Evolutionary conservation across 495 filamentous ascomycete species (phyloP), one percentile per base, ranked within the genome.

Genomic region (Hyaloscypha hepaticicola): DNA sequence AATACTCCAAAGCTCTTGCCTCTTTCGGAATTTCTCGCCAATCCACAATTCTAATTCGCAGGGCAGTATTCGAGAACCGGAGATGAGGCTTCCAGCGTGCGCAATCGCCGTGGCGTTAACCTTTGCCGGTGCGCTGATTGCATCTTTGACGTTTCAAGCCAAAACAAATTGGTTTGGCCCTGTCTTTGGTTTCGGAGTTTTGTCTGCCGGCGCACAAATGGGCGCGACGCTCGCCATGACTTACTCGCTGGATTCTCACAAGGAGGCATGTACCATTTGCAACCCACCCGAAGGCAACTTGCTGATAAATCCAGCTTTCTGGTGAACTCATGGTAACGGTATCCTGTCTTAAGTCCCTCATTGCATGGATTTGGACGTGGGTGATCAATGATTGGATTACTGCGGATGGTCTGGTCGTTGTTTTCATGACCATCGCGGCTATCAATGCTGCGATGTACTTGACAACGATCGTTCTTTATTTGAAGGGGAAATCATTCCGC

Each of bases 1-100:
- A n/a, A n/a, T n/a, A n/a, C n/a, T n/a, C n/a, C n/a, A n/a, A n/a
- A n/a, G n/a, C n/a, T n/a, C n/a, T n/a, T n/a, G n/a, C n/a, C n/a
- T n/a, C n/a, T n/a, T n/a, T n/a, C n/a, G n/a, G n/a, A n/a, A n/a
- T n/a, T n/a, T n/a, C n/a, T n/a, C n/a, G n/a, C n/a, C n/a, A n/a
- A n/a, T n/a, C n/a, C n/a, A n/a, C n/a, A n/a, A n/a, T n/a, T n/a
- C n/a, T n/a, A n/a, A n/a, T n/a, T n/a, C n/a, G n/a, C n/a, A n/a
- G n/a, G n/a, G n/a, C n/a, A n/a, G 86, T 14, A 85, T 90, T 69
- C 82, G 87, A 56, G 87, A 90, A 74, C 85, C 87, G 0, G 87
- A 90, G 71, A 90, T 90, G 88, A 77, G 87, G 24, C 72, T 90
- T 28, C 82, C 82, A 5, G 79, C 85, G 0, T 82, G 88, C 76